These are phyloP conservation scores for Albifimbria verrucaria DNA, from an alignment of 2,329 filamentous ascomycete species.

Conservation along the genomic window DNA sequence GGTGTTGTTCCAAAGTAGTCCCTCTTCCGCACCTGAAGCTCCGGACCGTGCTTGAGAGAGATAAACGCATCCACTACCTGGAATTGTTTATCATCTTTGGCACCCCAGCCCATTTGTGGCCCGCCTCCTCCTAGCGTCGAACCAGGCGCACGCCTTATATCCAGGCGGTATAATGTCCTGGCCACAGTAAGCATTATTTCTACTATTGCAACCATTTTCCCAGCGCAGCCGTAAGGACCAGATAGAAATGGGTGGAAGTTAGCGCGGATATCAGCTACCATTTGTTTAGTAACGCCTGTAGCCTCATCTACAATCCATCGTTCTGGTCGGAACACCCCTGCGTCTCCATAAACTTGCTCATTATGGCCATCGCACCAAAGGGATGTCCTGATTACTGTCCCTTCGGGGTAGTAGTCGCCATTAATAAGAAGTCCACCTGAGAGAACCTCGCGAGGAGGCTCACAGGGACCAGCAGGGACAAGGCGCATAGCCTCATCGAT, in stretches of 20 bases:
- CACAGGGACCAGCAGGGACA: neutral
- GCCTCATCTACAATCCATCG: conserved; percentile 1
- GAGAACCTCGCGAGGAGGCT: neutral
- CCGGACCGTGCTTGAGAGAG: neutral
- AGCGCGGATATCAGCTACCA: neutral
- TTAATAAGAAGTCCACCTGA: neutral
- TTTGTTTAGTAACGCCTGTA: neutral
- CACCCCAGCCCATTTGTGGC: neutral
- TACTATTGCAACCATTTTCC: neutral
- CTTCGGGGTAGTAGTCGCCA: neutral
- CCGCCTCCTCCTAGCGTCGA: neutral
- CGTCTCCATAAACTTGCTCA: neutral
- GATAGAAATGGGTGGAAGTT: neutral
- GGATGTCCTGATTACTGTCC: neutral
- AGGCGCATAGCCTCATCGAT: neutral
- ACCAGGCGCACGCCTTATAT: neutral
- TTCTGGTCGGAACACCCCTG: neutral
- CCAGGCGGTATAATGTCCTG: neutral
- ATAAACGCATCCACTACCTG: neutral
- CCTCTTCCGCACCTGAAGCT: neutral
- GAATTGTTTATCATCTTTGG: neutral
- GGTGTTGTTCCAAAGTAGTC: too few species aligned
- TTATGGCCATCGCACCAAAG: neutral
- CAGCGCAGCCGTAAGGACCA: neutral
- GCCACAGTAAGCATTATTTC: neutral